Evolutionary conservation across 768 basidiomycete genomes (phyloP).

Genomic region (Suillus bovinus): DNA sequence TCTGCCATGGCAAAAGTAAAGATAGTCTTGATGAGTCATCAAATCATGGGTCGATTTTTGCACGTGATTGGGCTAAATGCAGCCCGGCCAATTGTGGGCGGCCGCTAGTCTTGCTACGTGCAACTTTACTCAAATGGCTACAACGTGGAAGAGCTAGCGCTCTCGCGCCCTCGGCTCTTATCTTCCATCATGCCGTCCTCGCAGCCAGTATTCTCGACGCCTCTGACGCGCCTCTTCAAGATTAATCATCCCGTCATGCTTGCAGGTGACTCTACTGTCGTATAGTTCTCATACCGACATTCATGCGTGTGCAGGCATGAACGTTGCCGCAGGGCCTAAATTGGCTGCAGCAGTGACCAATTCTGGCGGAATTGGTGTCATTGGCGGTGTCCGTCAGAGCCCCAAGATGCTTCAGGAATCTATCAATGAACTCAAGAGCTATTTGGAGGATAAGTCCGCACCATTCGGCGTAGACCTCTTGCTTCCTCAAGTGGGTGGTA

Average conservation of each 20-base stretch:
- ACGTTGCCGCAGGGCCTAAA: slow-evolving; percentile 82
- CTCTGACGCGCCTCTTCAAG: slow-evolving; percentile 72
- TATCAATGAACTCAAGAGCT: slow-evolving; percentile 72
- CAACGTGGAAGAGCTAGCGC: background rate
- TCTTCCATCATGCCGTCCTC: slow-evolving; percentile 62
- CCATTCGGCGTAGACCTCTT: slow-evolving; percentile 85
- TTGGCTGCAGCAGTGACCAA: slow-evolving; percentile 92
- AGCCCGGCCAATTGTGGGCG: no score
- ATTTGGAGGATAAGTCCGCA: slow-evolving; percentile 72
- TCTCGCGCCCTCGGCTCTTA: background rate
- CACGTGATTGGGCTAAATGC: background rate
- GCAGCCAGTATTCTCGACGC: slow-evolving; percentile 63
- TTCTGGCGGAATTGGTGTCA: slow-evolving; percentile 85
- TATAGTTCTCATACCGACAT: slow-evolving; percentile 3
- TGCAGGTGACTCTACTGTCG: slow-evolving; percentile 46
- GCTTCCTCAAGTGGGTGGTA: slow-evolving; percentile 80
- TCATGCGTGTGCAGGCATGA: slow-evolving; percentile 49
- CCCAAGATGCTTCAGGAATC: slow-evolving; percentile 67
- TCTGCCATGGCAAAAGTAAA: slow-evolving; percentile 25
- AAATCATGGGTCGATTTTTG: background rate
- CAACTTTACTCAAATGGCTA: background rate
- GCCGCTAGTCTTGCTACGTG: no score
- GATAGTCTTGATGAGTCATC: slow-evolving; percentile 11
- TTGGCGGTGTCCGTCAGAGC: slow-evolving; percentile 77
- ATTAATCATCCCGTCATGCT: slow-evolving; percentile 86